These are phyloP conservation scores for Collybia nuda DNA, from an alignment of 768 basidiomycete species.

Conservation along the genomic window DNA sequence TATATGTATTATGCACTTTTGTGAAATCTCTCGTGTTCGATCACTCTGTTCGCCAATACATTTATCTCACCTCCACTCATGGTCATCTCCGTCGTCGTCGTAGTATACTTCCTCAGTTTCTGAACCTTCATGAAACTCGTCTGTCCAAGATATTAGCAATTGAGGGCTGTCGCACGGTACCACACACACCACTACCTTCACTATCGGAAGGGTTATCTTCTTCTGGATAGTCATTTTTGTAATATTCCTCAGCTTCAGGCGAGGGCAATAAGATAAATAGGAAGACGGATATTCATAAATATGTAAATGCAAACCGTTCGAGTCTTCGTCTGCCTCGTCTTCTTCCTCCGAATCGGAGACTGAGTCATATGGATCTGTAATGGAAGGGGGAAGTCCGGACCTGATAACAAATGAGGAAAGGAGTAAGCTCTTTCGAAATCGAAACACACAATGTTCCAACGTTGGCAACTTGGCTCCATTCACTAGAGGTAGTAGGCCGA, in stretches of 20 bases:
- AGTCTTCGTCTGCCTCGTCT: conserved; percentile 83
- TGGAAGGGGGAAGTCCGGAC: conserved; percentile 61
- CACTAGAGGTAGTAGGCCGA: conserved; percentile 54
- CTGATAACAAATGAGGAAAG: conserved; percentile 29
- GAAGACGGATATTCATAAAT: background rate
- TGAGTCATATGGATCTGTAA: conserved; percentile 56
- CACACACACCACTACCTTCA: conserved; percentile 35
- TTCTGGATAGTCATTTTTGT: conserved; percentile 84
- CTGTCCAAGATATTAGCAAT: conserved; percentile 25
- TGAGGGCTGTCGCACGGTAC: conserved; percentile 2
- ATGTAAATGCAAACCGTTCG: conserved; percentile 55
- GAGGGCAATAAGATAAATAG: conserved; percentile 1
- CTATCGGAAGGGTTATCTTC: conserved; percentile 49
- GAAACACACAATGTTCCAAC: conserved; percentile 63
- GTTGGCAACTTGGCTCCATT: conserved; percentile 57
- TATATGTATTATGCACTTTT: background rate
- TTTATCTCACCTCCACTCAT: conserved; percentile 8
- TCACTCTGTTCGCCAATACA: background rate
- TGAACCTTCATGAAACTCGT: conserved; percentile 57
- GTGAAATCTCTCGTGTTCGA: background rate
- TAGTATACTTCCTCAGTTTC: conserved; percentile 43
- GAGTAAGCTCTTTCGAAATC: conserved; percentile 2
- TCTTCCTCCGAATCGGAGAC: conserved; percentile 65
- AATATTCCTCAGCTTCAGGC: conserved; percentile 71
- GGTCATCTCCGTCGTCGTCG: conserved; percentile 27